Evolutionary conservation across 306 rosid genomes (phyloP).

Genomic region (Nissolia schottii): DNA sequence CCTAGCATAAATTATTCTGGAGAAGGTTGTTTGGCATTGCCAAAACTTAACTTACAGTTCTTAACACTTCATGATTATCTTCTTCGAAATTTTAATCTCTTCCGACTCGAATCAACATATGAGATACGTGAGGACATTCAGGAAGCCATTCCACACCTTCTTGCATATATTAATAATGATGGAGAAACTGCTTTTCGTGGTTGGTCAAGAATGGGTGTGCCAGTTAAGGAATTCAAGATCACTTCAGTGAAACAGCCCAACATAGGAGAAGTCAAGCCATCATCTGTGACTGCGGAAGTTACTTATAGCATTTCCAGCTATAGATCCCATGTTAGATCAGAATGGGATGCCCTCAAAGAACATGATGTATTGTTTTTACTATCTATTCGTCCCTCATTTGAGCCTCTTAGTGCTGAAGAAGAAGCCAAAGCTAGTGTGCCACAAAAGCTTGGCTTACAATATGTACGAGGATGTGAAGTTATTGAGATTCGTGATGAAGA

Average conservation of each 20-base stretch:
- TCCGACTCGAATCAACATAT: conserved; percentile 95
- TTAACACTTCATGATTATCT: conserved; percentile 99
- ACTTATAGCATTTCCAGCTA: conserved; percentile 90
- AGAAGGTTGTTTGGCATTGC: conserved; percentile 98
- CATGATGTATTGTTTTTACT: conserved; percentile 93
- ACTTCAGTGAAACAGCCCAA: conserved; percentile 87
- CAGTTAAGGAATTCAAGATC: conserved; percentile 77
- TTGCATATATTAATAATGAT: conserved; percentile 76
- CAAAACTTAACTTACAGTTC: conserved; percentile 90
- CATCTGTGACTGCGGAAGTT: conserved; percentile 86
- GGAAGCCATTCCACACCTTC: conserved; percentile 96
- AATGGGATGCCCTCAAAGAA: conserved; percentile 95
- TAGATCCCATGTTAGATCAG: conserved; percentile 84
- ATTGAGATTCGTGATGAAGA: conserved; percentile 91
- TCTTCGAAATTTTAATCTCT: conserved; percentile 87
- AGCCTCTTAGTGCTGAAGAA: conserved; percentile 89
- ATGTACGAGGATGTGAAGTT: conserved; percentile 91
- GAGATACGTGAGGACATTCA: conserved; percentile 99
- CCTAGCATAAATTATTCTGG: conserved; percentile 98
- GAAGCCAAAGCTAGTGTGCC: conserved; percentile 83
- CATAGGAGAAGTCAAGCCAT: conserved; percentile 96
- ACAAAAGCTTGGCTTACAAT: conserved; percentile 91
- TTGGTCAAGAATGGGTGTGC: conserved; percentile 99
- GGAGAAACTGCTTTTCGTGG: conserved; percentile 94
- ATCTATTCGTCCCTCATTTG: conserved; percentile 81